Evolutionary conservation across 75 land plant genomes (phyloP).

Genomic region (Cupressus sempervirens): DNA sequence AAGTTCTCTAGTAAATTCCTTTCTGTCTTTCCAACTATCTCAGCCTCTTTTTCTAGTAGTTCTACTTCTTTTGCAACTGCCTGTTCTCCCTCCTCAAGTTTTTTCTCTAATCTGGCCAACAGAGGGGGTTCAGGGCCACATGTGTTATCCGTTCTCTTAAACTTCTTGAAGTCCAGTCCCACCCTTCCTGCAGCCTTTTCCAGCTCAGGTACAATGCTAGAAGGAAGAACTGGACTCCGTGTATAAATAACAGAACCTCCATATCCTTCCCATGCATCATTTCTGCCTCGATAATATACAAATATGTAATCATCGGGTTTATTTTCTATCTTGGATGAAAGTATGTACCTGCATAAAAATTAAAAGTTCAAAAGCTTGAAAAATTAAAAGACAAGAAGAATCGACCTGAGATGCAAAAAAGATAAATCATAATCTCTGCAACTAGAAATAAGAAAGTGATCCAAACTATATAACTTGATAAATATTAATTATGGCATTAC

Average conservation of each 20-base stretch:
- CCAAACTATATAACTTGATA: background rate
- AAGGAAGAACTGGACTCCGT: slow-evolving; percentile 57
- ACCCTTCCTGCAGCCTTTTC: slow-evolving; percentile 65
- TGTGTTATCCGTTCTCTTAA: slow-evolving; percentile 82
- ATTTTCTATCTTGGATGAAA: slow-evolving; percentile 13
- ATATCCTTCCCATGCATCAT: slow-evolving; percentile 99
- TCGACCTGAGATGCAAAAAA: background rate
- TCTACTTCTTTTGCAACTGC: slow-evolving; percentile 64
- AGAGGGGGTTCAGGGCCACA: slow-evolving; percentile 96
- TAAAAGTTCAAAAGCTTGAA: background rate
- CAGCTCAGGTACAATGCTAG: slow-evolving; percentile 77
- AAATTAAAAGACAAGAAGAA: background rate
- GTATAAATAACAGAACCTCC: slow-evolving; percentile 96
- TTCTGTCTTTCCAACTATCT: slow-evolving; percentile 63
- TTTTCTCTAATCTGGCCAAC: slow-evolving; percentile 85
- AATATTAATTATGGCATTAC: background rate
- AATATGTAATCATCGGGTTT: slow-evolving; percentile 83
- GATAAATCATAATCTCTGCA: background rate
- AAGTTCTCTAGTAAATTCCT: slow-evolving; percentile 50
- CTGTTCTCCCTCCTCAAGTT: slow-evolving; percentile 81
- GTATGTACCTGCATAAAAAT: background rate
- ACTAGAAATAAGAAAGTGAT: background rate
- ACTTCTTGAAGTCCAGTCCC: slow-evolving; percentile 75
- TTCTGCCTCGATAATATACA: slow-evolving; percentile 88
- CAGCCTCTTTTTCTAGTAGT: slow-evolving; percentile 67